Evolutionary conservation across 495 filamentous ascomycete genomes (phyloP).

Genomic region (Penicillium subrubescens): DNA sequence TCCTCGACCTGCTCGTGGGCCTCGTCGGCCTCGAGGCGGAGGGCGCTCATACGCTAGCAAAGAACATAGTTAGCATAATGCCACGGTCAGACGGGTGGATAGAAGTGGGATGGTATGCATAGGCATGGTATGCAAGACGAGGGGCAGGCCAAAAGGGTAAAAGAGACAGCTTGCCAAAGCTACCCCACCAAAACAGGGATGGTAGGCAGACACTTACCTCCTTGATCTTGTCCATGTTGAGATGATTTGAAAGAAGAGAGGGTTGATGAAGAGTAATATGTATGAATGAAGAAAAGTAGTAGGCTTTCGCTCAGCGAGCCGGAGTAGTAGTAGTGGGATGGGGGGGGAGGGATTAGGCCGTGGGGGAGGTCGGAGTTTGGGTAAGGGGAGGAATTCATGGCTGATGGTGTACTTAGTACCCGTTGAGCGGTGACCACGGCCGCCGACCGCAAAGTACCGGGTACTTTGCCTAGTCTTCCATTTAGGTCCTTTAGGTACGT

Average conservation of each 20-base stretch:
- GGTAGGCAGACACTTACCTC: slow-evolving; percentile 59
- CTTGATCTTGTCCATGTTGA: slow-evolving; percentile 69
- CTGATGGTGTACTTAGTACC: slow-evolving; percentile 21
- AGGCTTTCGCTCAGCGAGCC: slow-evolving; percentile 52
- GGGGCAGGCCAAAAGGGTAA: slow-evolving; percentile 13
- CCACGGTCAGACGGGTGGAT: background rate
- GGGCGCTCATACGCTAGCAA: slow-evolving; percentile 82
- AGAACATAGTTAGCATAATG: slow-evolving; percentile 23
- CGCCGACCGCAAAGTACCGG: slow-evolving; percentile 14
- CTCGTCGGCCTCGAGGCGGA: slow-evolving; percentile 91
- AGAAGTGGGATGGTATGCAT: slow-evolving; percentile 14
- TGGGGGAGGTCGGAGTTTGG: slow-evolving; percentile 33
- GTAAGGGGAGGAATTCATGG: slow-evolving; percentile 25
- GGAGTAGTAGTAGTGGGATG: slow-evolving; percentile 22
- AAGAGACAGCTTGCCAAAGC: slow-evolving; percentile 39
- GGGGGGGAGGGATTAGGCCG: slow-evolving; percentile 25
- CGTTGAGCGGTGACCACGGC: background rate
- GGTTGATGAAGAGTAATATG: slow-evolving; percentile 27
- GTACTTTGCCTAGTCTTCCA: slow-evolving; percentile 7
- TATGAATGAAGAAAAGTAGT: slow-evolving; percentile 31
- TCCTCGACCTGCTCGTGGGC: slow-evolving; percentile 78
- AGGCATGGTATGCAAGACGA: slow-evolving; percentile 18
- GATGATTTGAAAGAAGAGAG: slow-evolving; percentile 17
- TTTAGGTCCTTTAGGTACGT: background rate
- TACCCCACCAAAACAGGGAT: slow-evolving; percentile 46